Evolutionary conservation across 768 basidiomycete species (phyloP), one percentile per base, ranked within the genome.

Genomic region (Tricholoma sp.): DNA sequence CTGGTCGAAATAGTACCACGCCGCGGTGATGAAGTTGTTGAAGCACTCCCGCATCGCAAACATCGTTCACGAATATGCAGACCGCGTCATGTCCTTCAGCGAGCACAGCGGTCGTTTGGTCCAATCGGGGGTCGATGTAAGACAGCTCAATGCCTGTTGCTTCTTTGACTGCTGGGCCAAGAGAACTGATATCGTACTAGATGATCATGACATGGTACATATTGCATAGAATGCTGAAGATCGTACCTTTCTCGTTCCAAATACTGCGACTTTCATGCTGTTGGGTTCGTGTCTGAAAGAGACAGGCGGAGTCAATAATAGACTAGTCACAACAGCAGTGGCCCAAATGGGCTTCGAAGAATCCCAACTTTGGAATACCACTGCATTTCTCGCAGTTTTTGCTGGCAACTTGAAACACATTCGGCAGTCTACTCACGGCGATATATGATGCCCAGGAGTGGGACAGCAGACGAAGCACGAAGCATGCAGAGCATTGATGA

Each of bases 11-110:
- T 57, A n/a, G n/a, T n/a, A 78, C 76, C 59, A 78, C 72, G 29
- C 74, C 72, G 10, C 71, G 66, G 1, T 64, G 52, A 52, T 67
- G 62, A 16, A 78, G 68, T 37, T 60, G 64, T 50, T 72, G 61
- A 5, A 76, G 52, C 18, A 76, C 72, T 2, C 55, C 57, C 5
- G 68, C 71, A 53, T 74, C 67, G 59, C 76, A 78, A 11, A 67
- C 62, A 55, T 78, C 76, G 61, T 78, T 78, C 7, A 78, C 76
- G 61, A 78, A 78, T 11, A 78, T 64, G 54, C 74, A 78, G 12
- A 78, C 67, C 0, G 72, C 75, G 21, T 74, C 69, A 47, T 76
- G 72, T 1, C 66, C 72, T 24, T 69, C 69, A 43, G 75, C 72
- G 2, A 78, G 69, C 9, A 68, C 57, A 9, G 64, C 72, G 0